Evolutionary conservation across 495 filamentous ascomycete genomes (phyloP).

Genomic region (Hyaloscypha variabilis): DNA sequence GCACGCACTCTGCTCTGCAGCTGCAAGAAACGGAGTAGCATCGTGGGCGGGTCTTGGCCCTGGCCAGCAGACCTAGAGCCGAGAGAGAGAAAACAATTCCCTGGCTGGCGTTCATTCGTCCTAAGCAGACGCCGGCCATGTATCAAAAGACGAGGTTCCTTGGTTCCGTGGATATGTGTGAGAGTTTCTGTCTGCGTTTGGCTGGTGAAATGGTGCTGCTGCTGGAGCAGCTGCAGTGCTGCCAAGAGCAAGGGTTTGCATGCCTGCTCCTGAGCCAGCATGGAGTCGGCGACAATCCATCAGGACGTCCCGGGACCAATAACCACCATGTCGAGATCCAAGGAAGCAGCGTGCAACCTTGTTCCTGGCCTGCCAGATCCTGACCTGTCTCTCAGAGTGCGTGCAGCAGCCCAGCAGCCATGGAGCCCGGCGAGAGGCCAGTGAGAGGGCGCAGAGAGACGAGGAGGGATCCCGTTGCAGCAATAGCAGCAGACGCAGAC

Average conservation of each 20-base stretch:
- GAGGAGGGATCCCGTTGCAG: too few relatives aligned
- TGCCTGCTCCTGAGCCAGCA: background rate
- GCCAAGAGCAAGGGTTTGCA: too few relatives aligned
- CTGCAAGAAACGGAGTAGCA: slow-evolving; percentile 1
- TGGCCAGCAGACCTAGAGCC: background rate
- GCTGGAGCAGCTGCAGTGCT: too few relatives aligned
- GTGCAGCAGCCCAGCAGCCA: slow-evolving; percentile 8
- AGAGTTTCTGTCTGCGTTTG: background rate
- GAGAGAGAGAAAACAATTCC: background rate
- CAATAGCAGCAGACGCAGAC: too few relatives aligned
- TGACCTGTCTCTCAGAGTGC: slow-evolving; percentile 1
- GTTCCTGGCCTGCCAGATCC: slow-evolving; percentile 14
- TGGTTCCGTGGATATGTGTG: background rate
- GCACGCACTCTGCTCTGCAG: background rate
- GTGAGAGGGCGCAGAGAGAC: background rate
- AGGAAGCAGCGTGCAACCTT: slow-evolving; percentile 4
- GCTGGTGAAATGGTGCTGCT: background rate
- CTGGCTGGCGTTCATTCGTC: background rate
- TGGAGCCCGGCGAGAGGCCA: background rate
- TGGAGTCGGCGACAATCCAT: background rate
- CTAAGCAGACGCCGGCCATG: background rate
- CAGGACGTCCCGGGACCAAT: background rate
- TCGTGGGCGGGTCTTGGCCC: background rate
- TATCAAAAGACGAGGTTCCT: slow-evolving; percentile 3
- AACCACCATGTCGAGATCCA: background rate